These are phyloP conservation scores for Gloeostereum incarnatum DNA, from an alignment of 768 basidiomycete genomes.

Conservation along the genomic window DNA sequence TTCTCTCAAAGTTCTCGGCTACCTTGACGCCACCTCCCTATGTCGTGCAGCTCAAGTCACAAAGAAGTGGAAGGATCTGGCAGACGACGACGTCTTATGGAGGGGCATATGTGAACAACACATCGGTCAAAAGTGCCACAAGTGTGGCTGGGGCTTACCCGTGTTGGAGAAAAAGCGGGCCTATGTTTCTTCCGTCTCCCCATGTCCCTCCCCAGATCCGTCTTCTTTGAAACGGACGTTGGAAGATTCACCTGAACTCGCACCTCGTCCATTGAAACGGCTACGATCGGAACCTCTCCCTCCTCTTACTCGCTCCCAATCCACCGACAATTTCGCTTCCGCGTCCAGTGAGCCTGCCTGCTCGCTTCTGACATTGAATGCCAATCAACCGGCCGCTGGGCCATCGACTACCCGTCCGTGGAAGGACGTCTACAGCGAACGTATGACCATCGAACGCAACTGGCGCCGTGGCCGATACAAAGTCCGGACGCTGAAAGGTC, in stretches of 20 bases:
- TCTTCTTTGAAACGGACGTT: constrained; percentile 27
- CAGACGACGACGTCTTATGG: constrained; percentile 96
- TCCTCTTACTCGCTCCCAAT: background rate
- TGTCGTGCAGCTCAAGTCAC: constrained; percentile 92
- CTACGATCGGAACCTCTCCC: constrained; percentile 25
- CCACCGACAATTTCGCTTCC: background rate
- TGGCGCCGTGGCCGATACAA: constrained; percentile 92
- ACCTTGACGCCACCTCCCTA: constrained; percentile 88
- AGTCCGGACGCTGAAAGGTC: constrained; percentile 80
- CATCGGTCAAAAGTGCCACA: constrained; percentile 92
- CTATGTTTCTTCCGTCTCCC: constrained; percentile 27
- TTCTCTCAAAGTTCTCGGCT: constrained; percentile 74
- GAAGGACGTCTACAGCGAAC: constrained; percentile 98
- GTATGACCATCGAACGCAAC: constrained; percentile 93
- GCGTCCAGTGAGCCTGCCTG: constrained; percentile 10
- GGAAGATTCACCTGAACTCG: constrained; percentile 17
- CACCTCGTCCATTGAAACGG: constrained; percentile 40
- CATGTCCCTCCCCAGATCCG: constrained; percentile 21
- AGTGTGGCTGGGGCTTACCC: constrained; percentile 97
- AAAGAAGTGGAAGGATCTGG: constrained; percentile 74
- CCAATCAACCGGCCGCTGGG: constrained; percentile 16
- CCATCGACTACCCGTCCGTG: constrained; percentile 70
- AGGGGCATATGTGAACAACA: constrained; percentile 96
- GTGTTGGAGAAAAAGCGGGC: constrained; percentile 69
- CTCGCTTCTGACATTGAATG: constrained; percentile 21